Evolutionary conservation across 495 filamentous ascomycete genomes (phyloP), one percentile per base, ranked within the genome.

Genomic region (Penicillium lividum): DNA sequence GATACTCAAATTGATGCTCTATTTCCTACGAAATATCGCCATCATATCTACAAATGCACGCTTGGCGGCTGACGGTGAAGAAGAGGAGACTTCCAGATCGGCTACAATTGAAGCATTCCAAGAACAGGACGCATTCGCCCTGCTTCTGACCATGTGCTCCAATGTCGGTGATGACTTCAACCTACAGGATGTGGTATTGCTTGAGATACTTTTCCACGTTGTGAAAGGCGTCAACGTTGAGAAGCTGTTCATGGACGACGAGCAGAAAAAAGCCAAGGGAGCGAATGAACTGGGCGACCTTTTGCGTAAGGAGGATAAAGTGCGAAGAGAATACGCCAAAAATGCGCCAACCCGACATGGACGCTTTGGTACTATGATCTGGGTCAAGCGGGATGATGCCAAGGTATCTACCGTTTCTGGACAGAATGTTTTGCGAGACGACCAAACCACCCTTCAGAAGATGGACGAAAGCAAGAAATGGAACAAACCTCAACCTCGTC

Each of bases 331-430:
- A 50, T 90, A 96, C 65, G 84, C 86, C 36, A 88, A 86, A 61
- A 87, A 88, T 62, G 90, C 89, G 6, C 91, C 92, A 3, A 92
- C 92, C 7, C 77, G 95, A 36, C 95, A 99, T 70, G 95, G 92
- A 60, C 82, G 95, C 52, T 99, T 97, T 68, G 95, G 95, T 2
- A 96, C 92, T 13, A 97, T 97, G 88, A 87, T 96, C 18, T 98
- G 95, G 94, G 86, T 99, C 42, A 91, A 97, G 74, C 81, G 91
- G 51, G 89, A 89, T 54, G 90, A 94, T 67, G 78, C 81, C 7
- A 90, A 89, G 62, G 78, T 93, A 47, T 86, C 89, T 6, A 93
- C 92, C 0, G 85, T 99, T 3, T 90, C 91, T 3, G 95, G 95
- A 8, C 95, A 98, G 68, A 85, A 89, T 61, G 86, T 87, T 15